Percentiles rank a stretch among this genome's conserved stretches.
These are phyloP conservation scores for Chaetomium globosum DNA, from an alignment of 2,329 filamentous ascomycete species.

Conservation along the genomic window DNA sequence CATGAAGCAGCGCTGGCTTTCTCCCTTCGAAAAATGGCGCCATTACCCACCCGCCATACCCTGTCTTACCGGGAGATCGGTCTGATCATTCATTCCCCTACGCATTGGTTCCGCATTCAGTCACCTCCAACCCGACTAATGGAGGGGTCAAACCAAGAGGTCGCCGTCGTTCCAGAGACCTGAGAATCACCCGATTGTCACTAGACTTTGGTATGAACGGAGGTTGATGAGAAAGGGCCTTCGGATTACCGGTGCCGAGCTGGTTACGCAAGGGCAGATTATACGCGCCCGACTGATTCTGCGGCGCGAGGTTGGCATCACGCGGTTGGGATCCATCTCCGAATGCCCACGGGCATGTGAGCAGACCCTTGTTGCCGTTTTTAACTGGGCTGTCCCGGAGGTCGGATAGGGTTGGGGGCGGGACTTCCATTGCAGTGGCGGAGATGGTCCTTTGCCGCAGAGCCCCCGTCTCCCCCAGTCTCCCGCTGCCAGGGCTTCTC, in stretches of 20 bases:
- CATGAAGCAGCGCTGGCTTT: conserved; percentile 26
- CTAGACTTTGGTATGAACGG: conserved; percentile 3
- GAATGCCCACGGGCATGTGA: not conserved
- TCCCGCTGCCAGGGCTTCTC: conserved; percentile 7
- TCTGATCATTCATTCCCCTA: conserved; percentile 32
- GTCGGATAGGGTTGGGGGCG: conserved; percentile 1
- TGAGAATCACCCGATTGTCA: not conserved
- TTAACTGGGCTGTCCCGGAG: not conserved
- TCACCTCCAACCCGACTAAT: not conserved
- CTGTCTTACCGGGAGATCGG: conserved; percentile 35
- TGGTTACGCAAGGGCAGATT: not conserved
- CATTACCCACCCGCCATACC: conserved; percentile 42
- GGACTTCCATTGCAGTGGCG: conserved; percentile 21
- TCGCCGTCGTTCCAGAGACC: not conserved
- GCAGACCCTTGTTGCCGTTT: not conserved
- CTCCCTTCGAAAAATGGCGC: conserved; percentile 39
- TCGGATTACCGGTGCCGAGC: not conserved
- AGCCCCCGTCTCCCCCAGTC: conserved; percentile 19
- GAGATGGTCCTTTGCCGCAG: conserved; percentile 26
- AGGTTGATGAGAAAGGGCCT: not conserved
- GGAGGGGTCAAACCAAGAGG: not conserved
- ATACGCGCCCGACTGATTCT: not conserved
- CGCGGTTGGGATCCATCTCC: not conserved
- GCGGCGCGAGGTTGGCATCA: not conserved
- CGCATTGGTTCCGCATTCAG: not conserved